A percentile compares a stretch with the other conserved stretches of the same genome.
Conservation (phyloP, 1,284 basidiomycete species). For the Irpex sp. region DNA sequence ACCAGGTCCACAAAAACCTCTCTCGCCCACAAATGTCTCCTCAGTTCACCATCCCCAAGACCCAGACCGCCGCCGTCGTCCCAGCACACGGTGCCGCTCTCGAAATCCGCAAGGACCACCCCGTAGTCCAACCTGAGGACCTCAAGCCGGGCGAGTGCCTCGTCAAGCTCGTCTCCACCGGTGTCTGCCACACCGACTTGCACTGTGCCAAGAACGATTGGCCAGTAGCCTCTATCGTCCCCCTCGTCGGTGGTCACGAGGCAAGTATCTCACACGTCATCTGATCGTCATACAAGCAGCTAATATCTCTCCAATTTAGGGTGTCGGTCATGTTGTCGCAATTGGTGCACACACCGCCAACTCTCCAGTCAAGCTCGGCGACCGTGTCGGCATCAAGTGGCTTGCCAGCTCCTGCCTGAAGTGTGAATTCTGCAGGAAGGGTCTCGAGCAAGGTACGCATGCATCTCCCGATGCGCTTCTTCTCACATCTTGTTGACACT, state of each 20-base stretch:
- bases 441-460: slow-evolving; percentile 63
- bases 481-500: neutral
- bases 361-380: slow-evolving; percentile 67
- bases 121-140: slow-evolving; percentile 59
- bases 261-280: slow-evolving; percentile 8
- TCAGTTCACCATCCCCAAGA: slow-evolving; percentile 47
- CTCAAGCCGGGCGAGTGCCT: slow-evolving; percentile 81
- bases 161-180: slow-evolving; percentile 73
- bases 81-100: slow-evolving; percentile 39
- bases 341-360: slow-evolving; percentile 65
- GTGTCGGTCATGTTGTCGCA: slow-evolving; percentile 74
- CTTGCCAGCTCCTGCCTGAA: slow-evolving; percentile 43
- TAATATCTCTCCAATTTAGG: slow-evolving; percentile 28
- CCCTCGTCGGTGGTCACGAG: slow-evolving; percentile 85
- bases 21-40: neutral
- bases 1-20: neutral
- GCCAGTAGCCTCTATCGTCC: slow-evolving; percentile 64
- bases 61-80: slow-evolving; percentile 63
- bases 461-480: neutral
- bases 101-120: slow-evolving; percentile 45
- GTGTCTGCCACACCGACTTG: slow-evolving; percentile 78
- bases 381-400: slow-evolving; percentile 89
- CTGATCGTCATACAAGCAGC: neutral
- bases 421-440: slow-evolving; percentile 75
- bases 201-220: slow-evolving; percentile 73